Percentiles rank a stretch among this genome's conserved stretches.
Conservation (phyloP, 805 yeast species). For the Starmera dryadoides region DNA sequence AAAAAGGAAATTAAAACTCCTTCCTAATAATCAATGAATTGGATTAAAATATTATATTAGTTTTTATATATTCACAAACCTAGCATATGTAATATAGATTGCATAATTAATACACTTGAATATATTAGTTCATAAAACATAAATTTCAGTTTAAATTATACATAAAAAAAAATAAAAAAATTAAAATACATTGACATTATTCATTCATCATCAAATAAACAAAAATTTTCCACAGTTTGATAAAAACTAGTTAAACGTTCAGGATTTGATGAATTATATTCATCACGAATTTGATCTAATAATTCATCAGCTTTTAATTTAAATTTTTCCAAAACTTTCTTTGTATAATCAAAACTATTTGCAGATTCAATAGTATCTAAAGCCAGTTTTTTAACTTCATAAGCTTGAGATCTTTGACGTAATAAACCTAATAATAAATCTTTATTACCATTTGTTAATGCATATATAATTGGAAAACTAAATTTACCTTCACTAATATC, state of each 20-base stretch:
- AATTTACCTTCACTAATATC: constrained; percentile 87
- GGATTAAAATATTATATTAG: too few relatives aligned
- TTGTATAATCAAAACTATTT: constrained; percentile 14
- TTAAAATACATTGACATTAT: too few relatives aligned
- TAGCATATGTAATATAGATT: too few relatives aligned
- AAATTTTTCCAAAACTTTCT: not conserved
- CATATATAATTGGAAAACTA: constrained; percentile 77
- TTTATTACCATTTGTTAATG: not conserved
- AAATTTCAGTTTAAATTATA: too few relatives aligned
- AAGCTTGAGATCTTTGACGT: not conserved
- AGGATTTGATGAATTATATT: not conserved
- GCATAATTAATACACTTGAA: too few relatives aligned
- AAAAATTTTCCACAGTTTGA: not conserved
- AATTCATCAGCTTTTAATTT: not conserved
- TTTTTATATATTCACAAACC: too few relatives aligned
- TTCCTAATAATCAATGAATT: too few relatives aligned
- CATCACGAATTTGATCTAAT: not conserved
- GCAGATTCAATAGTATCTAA: not conserved
- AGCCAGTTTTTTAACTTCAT: not conserved
- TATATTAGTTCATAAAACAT: too few relatives aligned
- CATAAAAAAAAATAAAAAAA: too few relatives aligned
- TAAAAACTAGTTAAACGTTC: not conserved
- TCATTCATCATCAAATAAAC: not conserved
- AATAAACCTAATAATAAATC: not conserved
- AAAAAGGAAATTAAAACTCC: too few relatives aligned